A percentile compares a stretch with the other conserved stretches of the same genome.
Evolutionary conservation across 2,329 filamentous ascomycete genomes (phyloP).

Genomic region (Ceratocystis alfenasii): DNA sequence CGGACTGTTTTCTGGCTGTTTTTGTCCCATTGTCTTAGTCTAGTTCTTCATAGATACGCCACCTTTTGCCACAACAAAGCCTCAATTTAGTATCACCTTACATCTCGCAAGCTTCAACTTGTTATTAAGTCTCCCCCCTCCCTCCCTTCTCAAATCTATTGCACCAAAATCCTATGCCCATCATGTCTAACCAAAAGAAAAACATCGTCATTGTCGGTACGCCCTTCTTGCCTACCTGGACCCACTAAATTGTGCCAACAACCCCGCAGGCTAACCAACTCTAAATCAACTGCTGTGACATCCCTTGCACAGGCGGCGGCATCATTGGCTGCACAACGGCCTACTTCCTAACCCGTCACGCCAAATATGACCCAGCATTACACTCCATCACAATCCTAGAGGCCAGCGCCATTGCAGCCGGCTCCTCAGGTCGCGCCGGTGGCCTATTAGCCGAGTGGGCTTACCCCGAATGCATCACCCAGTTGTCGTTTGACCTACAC

Average conservation of each 20-base stretch:
- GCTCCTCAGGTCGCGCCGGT: constrained; percentile 87
- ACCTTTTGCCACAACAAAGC: background rate
- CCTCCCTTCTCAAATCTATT: background rate
- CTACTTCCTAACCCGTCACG: constrained; percentile 81
- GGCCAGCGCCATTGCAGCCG: constrained; percentile 73
- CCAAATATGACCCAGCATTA: constrained; percentile 59
- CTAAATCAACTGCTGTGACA: background rate
- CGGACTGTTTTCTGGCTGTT: background rate
- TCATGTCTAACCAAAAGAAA: constrained; percentile 25
- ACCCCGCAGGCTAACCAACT: constrained; percentile 17
- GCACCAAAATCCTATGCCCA: background rate
- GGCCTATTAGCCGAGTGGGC: constrained; percentile 86
- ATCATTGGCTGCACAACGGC: constrained; percentile 87
- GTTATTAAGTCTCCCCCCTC: background rate
- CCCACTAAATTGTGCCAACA: background rate
- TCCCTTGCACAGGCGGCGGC: constrained; percentile 54
- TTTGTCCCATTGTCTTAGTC: background rate
- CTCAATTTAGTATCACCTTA: background rate
- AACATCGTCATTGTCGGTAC: constrained; percentile 42
- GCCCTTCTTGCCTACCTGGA: constrained; percentile 22
- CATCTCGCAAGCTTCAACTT: background rate
- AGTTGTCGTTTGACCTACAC: constrained; percentile 74
- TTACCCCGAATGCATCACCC: constrained; percentile 73
- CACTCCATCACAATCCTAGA: constrained; percentile 81
- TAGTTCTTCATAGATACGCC: background rate